phyloP scores from a whole-genome alignment of 176 grass and related monocot genomes.

The Triticum dicoccoides region DNA sequence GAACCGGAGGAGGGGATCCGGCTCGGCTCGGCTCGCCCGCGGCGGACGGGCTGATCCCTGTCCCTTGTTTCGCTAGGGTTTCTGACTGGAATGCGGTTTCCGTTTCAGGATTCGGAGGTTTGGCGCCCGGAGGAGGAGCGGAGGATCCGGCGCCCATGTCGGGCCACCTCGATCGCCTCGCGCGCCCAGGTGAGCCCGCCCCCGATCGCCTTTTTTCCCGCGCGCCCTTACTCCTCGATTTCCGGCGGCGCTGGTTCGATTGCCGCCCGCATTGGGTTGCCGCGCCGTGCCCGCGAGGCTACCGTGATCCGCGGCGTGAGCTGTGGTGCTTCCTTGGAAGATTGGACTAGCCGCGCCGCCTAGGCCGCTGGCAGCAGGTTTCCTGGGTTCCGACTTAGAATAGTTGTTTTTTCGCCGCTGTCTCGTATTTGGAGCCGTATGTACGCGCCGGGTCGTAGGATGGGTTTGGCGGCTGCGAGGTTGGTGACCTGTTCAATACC shows the following conservation, averaged over 20 bases:
- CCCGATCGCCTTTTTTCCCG: background rate
- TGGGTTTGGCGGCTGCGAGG: background rate
- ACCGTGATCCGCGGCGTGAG: background rate
- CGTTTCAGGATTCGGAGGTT: conserved; percentile 41
- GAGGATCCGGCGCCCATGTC: conserved; percentile 54
- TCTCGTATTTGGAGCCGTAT: background rate
- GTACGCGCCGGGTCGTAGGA: background rate
- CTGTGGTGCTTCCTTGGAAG: background rate
- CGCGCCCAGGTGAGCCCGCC: conserved; percentile 53
- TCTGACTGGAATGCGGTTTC: conserved; percentile 72
- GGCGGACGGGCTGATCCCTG: background rate
- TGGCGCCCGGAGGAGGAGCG: background rate
- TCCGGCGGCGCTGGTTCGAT: background rate
- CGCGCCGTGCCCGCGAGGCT: background rate
- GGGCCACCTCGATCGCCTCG: conserved; percentile 81
- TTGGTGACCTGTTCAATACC: conserved; percentile 18
- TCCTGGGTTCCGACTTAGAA: background rate
- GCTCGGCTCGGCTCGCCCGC: background rate
- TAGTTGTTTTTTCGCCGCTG: background rate
- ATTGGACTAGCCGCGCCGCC: background rate
- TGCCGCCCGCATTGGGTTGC: background rate
- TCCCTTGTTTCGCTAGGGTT: conserved; percentile 37
- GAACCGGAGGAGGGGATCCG: background rate
- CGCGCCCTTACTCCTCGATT: background rate
- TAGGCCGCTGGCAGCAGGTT: background rate